Conservation (phyloP, 371 early-diverging fungal species). For the Fennellomyces sp. region DNA sequence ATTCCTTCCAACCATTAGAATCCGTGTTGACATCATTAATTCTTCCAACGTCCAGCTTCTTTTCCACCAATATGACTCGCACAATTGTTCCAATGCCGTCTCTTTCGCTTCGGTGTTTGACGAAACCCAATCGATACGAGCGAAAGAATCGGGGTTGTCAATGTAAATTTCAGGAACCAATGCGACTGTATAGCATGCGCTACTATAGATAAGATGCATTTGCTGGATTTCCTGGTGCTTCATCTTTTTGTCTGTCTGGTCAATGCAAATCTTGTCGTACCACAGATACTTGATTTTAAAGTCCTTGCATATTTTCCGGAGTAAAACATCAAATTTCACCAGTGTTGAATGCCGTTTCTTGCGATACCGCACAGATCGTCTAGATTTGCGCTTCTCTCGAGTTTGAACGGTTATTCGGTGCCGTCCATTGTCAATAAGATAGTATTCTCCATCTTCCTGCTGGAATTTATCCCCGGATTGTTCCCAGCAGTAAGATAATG, state of each 20-base stretch:
- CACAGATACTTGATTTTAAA: neutral
- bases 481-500: neutral
- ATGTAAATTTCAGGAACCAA: neutral
- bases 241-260: neutral
- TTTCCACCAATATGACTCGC: neutral
- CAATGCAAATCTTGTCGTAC: neutral
- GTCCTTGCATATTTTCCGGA: neutral
- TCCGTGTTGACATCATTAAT: neutral
- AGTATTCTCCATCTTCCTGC: neutral
- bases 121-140: too few relatives aligned
- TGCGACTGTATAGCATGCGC: neutral
- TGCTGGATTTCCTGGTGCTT: neutral
- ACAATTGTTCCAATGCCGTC: too few relatives aligned
- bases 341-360: too few relatives aligned
- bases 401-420: neutral
- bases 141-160: neutral
- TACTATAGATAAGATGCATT: neutral
- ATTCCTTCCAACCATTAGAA: neutral
- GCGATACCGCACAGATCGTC: neutral
- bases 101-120: neutral
- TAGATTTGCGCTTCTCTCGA: neutral
- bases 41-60: slow-evolving; percentile 1
- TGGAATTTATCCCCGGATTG: neutral
- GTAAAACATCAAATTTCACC: neutral
- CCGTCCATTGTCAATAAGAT: neutral